Evolutionary conservation across 1,139 yeast species (phyloP).

Genomic region (Candida tetrigidarum): DNA sequence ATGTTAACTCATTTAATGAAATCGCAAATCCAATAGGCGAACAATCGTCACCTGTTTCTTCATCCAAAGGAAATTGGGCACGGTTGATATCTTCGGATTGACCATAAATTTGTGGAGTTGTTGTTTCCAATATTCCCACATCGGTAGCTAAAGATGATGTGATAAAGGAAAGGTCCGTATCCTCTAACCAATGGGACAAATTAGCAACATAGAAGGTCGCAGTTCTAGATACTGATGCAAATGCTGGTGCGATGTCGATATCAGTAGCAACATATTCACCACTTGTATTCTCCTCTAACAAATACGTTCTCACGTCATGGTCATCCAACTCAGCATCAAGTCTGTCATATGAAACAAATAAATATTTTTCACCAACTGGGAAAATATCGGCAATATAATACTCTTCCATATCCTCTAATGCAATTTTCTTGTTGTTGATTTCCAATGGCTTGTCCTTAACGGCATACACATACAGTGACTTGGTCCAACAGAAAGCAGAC

Average conservation of each 20-base stretch:
- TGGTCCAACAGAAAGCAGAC: constrained; percentile 19
- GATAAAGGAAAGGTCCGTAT: constrained; percentile 37
- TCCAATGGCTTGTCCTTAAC: constrained; percentile 6
- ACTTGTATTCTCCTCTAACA: constrained; percentile 10
- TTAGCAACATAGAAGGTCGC: constrained; percentile 50
- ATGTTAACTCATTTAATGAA: constrained; percentile 52
- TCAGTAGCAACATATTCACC: constrained; percentile 14
- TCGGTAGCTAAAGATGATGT: constrained; percentile 71
- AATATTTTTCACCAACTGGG: constrained; percentile 3
- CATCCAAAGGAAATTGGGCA: constrained; percentile 73
- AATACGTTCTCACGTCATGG: constrained; percentile 21
- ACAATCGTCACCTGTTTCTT: constrained; percentile 65
- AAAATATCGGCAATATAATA: constrained; percentile 8
- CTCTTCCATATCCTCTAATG: constrained; percentile 8
- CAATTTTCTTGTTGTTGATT: constrained; percentile 12
- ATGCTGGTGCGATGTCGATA: constrained; percentile 59
- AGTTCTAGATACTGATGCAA: constrained; percentile 53
- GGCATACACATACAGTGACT: constrained; percentile 16
- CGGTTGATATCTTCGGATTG: constrained; percentile 64
- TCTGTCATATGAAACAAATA: constrained; percentile 17
- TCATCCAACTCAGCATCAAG: constrained; percentile 23
- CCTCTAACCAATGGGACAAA: constrained; percentile 48
- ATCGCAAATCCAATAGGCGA: constrained; percentile 71
- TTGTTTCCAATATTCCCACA: constrained; percentile 32
- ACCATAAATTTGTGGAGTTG: constrained; percentile 10